These are phyloP conservation scores for Funneliformis caledonium DNA, from an alignment of 371 early-diverging fungal species.

Conservation along the genomic window DNA sequence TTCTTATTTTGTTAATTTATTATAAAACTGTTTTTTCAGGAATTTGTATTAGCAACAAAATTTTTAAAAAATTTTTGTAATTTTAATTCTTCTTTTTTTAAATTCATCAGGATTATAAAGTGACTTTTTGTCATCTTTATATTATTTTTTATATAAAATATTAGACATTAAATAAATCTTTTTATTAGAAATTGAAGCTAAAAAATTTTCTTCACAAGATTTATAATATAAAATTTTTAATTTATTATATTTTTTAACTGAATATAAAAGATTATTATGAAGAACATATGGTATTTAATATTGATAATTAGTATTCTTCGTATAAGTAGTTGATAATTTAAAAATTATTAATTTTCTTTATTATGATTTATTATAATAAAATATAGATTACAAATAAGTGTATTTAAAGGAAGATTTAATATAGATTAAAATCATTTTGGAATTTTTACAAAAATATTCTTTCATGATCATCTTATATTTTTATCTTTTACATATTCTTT, in stretches of 20 bases:
- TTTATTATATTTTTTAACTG: slow-evolving; percentile 12
- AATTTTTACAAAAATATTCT: background rate
- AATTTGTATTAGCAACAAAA: slow-evolving; percentile 5
- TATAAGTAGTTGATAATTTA: background rate
- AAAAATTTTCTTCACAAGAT: slow-evolving; percentile 20
- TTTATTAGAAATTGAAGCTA: background rate
- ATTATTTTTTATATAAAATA: slow-evolving; percentile 19
- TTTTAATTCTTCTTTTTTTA: slow-evolving; percentile 7
- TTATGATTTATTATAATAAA: background rate
- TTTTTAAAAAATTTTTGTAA: slow-evolving; percentile 16
- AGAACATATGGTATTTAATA: slow-evolving; percentile 13
- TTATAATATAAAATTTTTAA: slow-evolving; percentile 3
- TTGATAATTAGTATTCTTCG: background rate
- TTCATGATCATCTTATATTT: background rate
- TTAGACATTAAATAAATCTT: slow-evolving; percentile 4
- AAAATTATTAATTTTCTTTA: background rate
- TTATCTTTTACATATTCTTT: background rate
- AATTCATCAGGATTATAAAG: slow-evolving; percentile 5
- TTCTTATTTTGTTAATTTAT: slow-evolving; percentile 34
- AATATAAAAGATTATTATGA: slow-evolving; percentile 10
- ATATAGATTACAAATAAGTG: background rate
- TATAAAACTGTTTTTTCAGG: slow-evolving; percentile 6
- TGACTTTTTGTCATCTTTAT: background rate
- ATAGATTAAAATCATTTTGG: background rate
- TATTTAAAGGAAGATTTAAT: background rate